A percentile compares a stretch with the other conserved stretches of the same genome.
phyloP scores from a whole-genome alignment of 208 protist species.

The Leishmania aethiopica region DNA sequence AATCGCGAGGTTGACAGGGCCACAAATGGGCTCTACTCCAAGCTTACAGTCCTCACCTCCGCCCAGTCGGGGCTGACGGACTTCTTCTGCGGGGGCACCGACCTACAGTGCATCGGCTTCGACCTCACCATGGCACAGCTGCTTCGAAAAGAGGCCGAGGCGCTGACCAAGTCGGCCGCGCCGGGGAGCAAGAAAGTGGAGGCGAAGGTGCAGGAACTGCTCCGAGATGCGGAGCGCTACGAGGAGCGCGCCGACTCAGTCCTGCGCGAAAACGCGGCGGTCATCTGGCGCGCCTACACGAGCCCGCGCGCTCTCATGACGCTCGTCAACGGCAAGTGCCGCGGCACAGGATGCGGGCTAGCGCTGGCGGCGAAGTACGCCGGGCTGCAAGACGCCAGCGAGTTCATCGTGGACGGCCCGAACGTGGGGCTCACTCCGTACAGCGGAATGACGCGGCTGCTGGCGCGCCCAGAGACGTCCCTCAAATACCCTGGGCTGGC shows the following conservation, averaged over 20 bases:
- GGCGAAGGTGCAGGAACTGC: constrained; percentile 46
- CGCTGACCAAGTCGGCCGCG: constrained; percentile 11
- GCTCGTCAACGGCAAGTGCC: constrained; percentile 89
- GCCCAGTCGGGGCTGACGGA: constrained; percentile 90
- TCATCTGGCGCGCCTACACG: constrained; percentile 84
- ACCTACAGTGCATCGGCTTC: constrained; percentile 69
- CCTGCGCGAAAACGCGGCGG: constrained; percentile 76
- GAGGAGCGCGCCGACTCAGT: constrained; percentile 75
- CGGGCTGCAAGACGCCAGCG: constrained; percentile 77
- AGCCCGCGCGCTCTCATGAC: constrained; percentile 86
- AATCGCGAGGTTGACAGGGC: constrained; percentile 67
- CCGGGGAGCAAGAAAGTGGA: constrained; percentile 17
- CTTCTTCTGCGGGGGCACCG: constrained; percentile 86
- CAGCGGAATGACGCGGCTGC: constrained; percentile 79
- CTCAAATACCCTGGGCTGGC: constrained; percentile 91
- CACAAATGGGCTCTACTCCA: constrained; percentile 88
- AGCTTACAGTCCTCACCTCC: constrained; percentile 85
- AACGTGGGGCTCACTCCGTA: constrained; percentile 84
- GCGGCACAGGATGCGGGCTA: constrained; percentile 84
- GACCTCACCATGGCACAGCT: constrained; percentile 66
- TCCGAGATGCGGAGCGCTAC: constrained; percentile 73
- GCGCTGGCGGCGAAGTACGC: constrained; percentile 87
- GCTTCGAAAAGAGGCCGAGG: constrained; percentile 34
- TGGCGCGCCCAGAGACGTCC: constrained; percentile 84
- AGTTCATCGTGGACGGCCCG: constrained; percentile 89